A percentile compares a stretch with the other conserved stretches of the same genome.
Evolutionary conservation across 805 yeast genomes (phyloP).

Genomic region (Cyberlindnera xylosilytica): DNA sequence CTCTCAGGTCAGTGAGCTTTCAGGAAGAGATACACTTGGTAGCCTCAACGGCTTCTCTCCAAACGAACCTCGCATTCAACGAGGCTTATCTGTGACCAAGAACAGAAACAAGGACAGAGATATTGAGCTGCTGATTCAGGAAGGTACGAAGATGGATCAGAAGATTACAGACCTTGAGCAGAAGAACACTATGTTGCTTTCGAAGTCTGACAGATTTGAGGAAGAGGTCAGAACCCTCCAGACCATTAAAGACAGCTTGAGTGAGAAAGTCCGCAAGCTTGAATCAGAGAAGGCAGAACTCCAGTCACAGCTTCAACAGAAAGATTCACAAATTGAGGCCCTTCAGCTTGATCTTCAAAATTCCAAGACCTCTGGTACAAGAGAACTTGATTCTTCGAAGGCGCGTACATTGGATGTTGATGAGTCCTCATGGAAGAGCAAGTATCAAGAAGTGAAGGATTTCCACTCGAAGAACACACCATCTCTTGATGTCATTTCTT

Average conservation of each 20-base stretch:
- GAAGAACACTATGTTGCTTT: constrained; percentile 25
- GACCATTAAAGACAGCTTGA: constrained; percentile 21
- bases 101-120: constrained; percentile 39
- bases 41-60: constrained; percentile 10
- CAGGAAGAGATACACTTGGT: constrained; percentile 13
- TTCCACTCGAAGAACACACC: constrained; percentile 1
- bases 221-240: constrained; percentile 21
- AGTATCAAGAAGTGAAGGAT: constrained; percentile 9
- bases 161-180: constrained; percentile 38
- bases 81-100: constrained; percentile 27
- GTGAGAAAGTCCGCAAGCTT: constrained; percentile 18
- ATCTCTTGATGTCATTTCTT: constrained; percentile 20
- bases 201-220: constrained; percentile 27
- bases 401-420: constrained; percentile 13
- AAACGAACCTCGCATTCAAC: constrained; percentile 12
- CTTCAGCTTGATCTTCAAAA: constrained; percentile 4
- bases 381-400: background rate
- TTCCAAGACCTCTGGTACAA: background rate
- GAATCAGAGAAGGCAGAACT: constrained; percentile 18
- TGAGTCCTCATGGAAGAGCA: constrained; percentile 33
- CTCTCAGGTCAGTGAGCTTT: constrained; percentile 5
- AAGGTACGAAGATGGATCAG: constrained; percentile 48
- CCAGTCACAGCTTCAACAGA: constrained; percentile 16
- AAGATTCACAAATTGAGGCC: constrained; percentile 8
- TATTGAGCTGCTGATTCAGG: constrained; percentile 41